Conservation (phyloP, 495 filamentous ascomycete species). For the Penicillium ucsense region DNA sequence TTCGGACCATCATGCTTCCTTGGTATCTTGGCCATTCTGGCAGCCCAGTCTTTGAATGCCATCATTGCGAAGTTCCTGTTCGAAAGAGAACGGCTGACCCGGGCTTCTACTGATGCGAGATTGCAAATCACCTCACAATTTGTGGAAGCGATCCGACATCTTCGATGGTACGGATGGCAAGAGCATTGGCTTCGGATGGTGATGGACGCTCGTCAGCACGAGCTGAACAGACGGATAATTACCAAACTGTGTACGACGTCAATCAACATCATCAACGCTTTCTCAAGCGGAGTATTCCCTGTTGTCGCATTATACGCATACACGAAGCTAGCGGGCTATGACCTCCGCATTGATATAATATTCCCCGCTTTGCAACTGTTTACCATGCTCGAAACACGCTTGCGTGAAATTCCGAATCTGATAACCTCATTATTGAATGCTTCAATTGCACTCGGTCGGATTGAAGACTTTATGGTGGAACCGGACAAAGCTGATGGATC, state of each 20-base stretch:
- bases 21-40: conserved; percentile 53
- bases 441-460: conserved; percentile 62
- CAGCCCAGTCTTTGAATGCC: conserved; percentile 55
- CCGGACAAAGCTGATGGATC: conserved; percentile 53
- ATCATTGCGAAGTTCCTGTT: conserved; percentile 51
- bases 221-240: conserved; percentile 56
- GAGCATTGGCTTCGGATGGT: conserved; percentile 64
- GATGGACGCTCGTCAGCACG: conserved; percentile 57
- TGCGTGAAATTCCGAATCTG: conserved; percentile 61
- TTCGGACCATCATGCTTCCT: conserved; percentile 72
- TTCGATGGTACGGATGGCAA: conserved; percentile 86
- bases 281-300: conserved; percentile 62
- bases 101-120: conserved; percentile 58
- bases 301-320: conserved; percentile 72
- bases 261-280: conserved; percentile 51
- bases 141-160: conserved; percentile 72
- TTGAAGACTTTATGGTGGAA: conserved; percentile 76
- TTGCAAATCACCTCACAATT: conserved; percentile 70
- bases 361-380: conserved; percentile 79
- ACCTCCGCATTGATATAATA: conserved; percentile 63
- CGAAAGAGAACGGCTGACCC: conserved; percentile 51
- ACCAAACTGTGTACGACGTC: conserved; percentile 49
- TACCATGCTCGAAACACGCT: conserved; percentile 54
- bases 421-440: conserved; percentile 67
- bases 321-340: conserved; percentile 53